phyloP scores from a whole-genome alignment of 768 basidiomycete species.

The Daedalea quercina region DNA sequence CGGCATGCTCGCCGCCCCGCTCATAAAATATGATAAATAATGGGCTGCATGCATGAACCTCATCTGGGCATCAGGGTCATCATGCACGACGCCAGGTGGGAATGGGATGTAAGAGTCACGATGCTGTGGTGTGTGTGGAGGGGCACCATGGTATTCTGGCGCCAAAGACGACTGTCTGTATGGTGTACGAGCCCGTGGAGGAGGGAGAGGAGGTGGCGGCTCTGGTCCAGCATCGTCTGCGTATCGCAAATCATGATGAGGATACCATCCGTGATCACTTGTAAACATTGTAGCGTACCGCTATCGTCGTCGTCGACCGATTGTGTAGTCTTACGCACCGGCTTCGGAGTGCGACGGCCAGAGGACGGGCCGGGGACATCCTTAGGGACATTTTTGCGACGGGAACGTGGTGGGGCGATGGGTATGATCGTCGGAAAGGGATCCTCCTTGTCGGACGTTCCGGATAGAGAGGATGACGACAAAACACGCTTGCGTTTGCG shows the following conservation, averaged over 20 bases:
- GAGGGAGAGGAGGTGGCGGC: not conserved
- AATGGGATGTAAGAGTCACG: not conserved
- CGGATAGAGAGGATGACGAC: constrained; percentile 5
- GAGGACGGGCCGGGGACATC: not conserved
- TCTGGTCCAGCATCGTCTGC: not conserved
- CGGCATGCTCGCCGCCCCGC: constrained; percentile 21
- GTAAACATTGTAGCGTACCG: constrained; percentile 1
- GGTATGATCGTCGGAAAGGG: not conserved
- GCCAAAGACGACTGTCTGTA: not conserved
- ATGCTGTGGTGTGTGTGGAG: constrained; percentile 2
- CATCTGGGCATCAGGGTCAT: constrained; percentile 28
- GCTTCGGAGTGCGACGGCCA: not conserved
- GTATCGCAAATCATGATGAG: not conserved
- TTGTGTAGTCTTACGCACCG: not conserved
- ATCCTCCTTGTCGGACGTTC: not conserved
- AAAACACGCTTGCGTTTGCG: constrained; percentile 12
- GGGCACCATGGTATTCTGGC: not conserved
- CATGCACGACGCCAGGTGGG: constrained; percentile 4
- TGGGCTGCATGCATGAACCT: constrained; percentile 35
- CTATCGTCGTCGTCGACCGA: constrained; percentile 6
- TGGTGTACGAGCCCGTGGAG: not conserved
- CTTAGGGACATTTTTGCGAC: not conserved
- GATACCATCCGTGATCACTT: not conserved
- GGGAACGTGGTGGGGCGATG: not conserved
- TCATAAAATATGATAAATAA: constrained; percentile 33